These are phyloP conservation scores for Fraxinus xanthoxyloides DNA, from an alignment of 305 asterid genomes.

Conservation along the genomic window DNA sequence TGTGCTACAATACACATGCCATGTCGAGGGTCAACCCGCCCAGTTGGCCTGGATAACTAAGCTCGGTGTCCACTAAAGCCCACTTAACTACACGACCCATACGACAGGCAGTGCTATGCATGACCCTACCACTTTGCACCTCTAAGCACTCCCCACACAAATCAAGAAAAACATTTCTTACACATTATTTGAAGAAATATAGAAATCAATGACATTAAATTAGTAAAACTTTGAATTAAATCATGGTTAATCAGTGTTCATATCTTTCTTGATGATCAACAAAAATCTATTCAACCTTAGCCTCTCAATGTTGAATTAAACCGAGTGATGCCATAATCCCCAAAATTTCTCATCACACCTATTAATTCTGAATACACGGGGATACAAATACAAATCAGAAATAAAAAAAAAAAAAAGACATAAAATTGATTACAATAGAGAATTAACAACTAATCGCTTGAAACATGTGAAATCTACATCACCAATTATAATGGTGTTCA, in stretches of 20 bases:
- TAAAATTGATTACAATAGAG: neutral
- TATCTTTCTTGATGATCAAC: neutral
- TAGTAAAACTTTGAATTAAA: neutral
- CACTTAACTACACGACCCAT: neutral
- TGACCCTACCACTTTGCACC: neutral
- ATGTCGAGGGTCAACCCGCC: neutral
- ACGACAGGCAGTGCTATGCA: neutral
- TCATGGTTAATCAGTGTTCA: neutral
- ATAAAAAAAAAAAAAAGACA: neutral
- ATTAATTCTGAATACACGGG: neutral
- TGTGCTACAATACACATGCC: neutral
- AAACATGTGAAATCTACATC: neutral
- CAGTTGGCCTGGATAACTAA: neutral
- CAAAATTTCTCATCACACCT: neutral
- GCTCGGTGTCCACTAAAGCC: neutral
- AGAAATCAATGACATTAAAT: neutral
- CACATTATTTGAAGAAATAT: neutral
- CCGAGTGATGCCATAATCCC: neutral
- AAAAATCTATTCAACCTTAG: neutral
- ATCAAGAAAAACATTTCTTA: neutral
- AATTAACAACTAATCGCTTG: neutral
- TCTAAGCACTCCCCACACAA: neutral
- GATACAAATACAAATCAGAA: neutral
- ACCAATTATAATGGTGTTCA: constrained; percentile 24
- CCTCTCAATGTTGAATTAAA: neutral